Evolutionary conservation across 140 eudicot species (phyloP), one percentile per base, ranked within the genome.

Genomic region (Stevia rebaudiana): DNA sequence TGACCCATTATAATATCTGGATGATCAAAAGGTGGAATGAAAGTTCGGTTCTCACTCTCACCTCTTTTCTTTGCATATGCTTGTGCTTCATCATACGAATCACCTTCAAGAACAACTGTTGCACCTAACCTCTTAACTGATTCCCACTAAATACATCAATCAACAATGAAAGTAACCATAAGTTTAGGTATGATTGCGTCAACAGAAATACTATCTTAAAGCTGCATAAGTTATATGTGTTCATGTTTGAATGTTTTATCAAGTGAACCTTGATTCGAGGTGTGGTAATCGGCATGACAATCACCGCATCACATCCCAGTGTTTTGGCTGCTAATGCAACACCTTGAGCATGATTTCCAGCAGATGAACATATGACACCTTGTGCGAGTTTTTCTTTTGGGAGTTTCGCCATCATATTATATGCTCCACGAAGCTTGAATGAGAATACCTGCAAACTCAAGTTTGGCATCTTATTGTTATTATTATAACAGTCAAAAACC

Each of bases 321-420:
- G 61, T 82, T 68, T 91, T 77, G 47, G 98, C 96, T 43, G 98
- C 81, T 65, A 91, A 68, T 63, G 98, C 98, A 55, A 91, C 96
- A 9, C 98, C 98, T 75, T 91, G 98, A 23, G 98, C 98, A 75
- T 91, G 98, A 79, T 91, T 91, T 19, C 98, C 96, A 4, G 98
- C 96, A 3, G 98, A 91, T 18, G 98, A 87, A 65, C 98, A 91
- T 15, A 91, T 84, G 2, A 91, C 95, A 12, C 98, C 96, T 68
- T 61, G 79, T 63, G 82, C 78, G 59, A 88, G 60, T 75, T 85
- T 96, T 48, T 83, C 85, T 71, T 71, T 85, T 11, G 95, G 81
- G 59, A 92, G 92, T 72, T 88, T 92, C 2, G 94, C 98, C 96
- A 92, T 92, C 98, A 92, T 92, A 66, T 92, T 92, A 65, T 92